Conservation (phyloP, 371 early-diverging fungal genomes). For the Syncephalastrum sp. region DNA sequence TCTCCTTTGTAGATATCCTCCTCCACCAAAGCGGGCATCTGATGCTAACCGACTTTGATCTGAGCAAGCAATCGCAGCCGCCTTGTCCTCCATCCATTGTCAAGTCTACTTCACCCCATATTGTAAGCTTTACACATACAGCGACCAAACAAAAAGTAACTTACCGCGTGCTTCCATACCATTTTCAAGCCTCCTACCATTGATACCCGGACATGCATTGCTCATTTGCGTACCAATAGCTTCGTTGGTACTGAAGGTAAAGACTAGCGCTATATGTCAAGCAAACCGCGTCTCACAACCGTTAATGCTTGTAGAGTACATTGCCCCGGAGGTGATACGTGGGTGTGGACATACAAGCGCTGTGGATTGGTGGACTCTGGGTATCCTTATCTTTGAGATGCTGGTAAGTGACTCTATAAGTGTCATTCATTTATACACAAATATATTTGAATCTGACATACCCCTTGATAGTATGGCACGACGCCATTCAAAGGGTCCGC, state of each 20-base stretch:
- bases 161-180: no score
- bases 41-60: conserved; percentile 96
- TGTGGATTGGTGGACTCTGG: conserved; percentile 99
- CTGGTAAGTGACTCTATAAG: conserved; percentile 50
- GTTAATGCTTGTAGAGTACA: conserved; percentile 64
- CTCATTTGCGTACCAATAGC: conserved; percentile 85
- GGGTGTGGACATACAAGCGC: conserved; percentile 91
- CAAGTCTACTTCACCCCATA: conserved; percentile 55
- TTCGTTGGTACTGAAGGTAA: conserved; percentile 96
- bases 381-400: conserved; percentile 97
- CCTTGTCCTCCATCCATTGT: conserved; percentile 77
- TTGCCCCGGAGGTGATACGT: conserved; percentile 93
- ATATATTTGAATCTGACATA: not conserved
- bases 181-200: conserved; percentile 56
- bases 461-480: conserved; percentile 55
- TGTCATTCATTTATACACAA: not conserved
- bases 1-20: conserved; percentile 68
- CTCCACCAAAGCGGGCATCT: conserved; percentile 93
- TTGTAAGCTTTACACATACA: conserved; percentile 27
- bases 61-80: conserved; percentile 83
- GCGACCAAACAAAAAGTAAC: no score
- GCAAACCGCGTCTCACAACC: no score
- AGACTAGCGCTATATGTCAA: no score
- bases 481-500: conserved; percentile 94
- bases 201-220: conserved; percentile 87